Evolutionary conservation across 768 basidiomycete species (phyloP), one percentile per base, ranked within the genome.

Genomic region (Boletus rex-veris): DNA sequence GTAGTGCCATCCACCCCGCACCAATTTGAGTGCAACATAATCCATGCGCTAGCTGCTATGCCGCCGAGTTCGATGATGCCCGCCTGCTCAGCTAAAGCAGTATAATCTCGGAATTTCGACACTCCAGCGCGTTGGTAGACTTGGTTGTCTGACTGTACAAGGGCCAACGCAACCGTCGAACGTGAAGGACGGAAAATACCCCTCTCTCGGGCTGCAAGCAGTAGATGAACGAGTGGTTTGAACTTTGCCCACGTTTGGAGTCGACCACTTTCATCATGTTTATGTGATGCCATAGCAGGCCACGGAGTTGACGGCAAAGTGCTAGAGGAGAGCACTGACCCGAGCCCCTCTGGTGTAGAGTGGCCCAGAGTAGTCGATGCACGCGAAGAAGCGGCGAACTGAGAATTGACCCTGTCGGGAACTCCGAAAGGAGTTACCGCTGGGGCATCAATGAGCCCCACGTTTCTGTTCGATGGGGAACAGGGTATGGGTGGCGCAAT

Each of bases 121-220:
- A 60, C 69, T 5, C 72, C 72, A 0, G 44, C 65, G 14, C 59
- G 65, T 41, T 40, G 39, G 50, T 72, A 72, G 28, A 58, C 40
- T 24, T 57, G 42, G 16, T 64, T 64, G 42, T 74, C 71, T 19
- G 16, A 30, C 28, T 62, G 45, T n/a, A 59, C 7, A 2, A 83
- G 63, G 14, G 71, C 68, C 14, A 59, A 0, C 5, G 74, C 76
- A 18, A 83, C 53, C 1, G 8, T 54, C 15, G 77, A 75, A n/a
- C 79, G 76, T 5, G 70, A 64, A 12, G 78, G 71, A 16, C 60
- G 70, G 26, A 37, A 0, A 26, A 64, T 52, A 5, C 77, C 77
- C 6, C 65, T 69, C 15, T 57, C 54, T 31, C 60, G 65, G 21
- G 57, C 61, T 33, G 53, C 58, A 16, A 69, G 48, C 31, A 71